Conservation (phyloP, 73 alveolate species). For the Paramecium tetraurelia region DNA sequence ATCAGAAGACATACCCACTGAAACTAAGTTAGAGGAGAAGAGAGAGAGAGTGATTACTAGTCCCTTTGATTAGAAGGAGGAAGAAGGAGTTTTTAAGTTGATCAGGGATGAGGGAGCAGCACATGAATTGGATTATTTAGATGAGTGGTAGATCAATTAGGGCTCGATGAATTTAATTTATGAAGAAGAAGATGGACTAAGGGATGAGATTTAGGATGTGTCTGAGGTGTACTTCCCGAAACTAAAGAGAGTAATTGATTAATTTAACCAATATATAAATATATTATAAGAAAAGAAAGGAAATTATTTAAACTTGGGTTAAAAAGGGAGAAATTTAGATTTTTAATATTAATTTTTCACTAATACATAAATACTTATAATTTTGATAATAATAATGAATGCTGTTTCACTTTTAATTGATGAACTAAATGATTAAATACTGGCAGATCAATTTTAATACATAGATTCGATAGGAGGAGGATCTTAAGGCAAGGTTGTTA, state of each 20-base stretch:
- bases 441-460: background rate
- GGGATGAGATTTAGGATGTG: background rate
- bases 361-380: background rate
- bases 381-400: background rate
- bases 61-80: background rate
- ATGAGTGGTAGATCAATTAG: background rate
- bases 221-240: background rate
- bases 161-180: background rate
- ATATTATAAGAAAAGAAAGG: background rate
- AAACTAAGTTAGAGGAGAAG: background rate
- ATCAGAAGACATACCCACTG: background rate
- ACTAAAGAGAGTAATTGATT: background rate
- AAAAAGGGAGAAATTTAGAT: background rate
- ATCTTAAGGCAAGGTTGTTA: background rate
- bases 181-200: background rate
- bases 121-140: background rate
- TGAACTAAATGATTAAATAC: background rate
- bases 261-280: background rate
- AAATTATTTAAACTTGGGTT: background rate
- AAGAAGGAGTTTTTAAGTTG: background rate
- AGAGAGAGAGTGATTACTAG: background rate
- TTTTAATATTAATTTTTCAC: background rate
- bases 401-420: background rate
- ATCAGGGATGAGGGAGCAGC: background rate
- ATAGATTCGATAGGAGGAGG: constrained; percentile 13